phyloP scores from a whole-genome alignment of 257 asterid genomes.

The Solanum arcanum region DNA sequence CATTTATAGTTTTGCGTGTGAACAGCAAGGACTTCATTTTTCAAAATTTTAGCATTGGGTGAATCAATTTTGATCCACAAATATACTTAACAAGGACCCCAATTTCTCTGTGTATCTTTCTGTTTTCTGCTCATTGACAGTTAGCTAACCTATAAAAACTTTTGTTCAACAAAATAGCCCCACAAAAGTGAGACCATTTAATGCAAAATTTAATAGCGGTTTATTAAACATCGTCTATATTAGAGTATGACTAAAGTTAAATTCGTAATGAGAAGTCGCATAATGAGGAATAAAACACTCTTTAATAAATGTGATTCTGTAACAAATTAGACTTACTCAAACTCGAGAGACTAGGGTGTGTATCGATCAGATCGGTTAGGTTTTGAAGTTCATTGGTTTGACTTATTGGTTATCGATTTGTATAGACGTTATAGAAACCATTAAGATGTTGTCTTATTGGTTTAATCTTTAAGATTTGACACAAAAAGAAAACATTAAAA shows the following conservation, averaged over 20 bases:
- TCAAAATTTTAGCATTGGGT: neutral
- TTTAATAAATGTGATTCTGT: neutral
- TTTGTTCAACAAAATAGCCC: neutral
- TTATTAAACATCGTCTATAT: too few relatives aligned
- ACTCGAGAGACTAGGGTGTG: too few relatives aligned
- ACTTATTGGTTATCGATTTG: too few relatives aligned
- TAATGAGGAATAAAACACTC: fast-evolving
- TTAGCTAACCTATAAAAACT: neutral
- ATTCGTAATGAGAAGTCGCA: fast-evolving
- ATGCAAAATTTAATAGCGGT: neutral
- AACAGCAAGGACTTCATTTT: neutral
- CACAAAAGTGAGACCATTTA: neutral
- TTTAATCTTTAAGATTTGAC: too few relatives aligned
- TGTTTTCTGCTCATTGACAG: neutral
- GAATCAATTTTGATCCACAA: neutral
- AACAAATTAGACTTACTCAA: neutral
- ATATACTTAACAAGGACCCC: neutral
- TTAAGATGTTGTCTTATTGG: too few relatives aligned
- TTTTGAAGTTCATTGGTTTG: too few relatives aligned
- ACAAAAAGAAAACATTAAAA: too few relatives aligned
- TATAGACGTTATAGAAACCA: too few relatives aligned
- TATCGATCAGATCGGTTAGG: too few relatives aligned
- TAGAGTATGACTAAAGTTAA: neutral
- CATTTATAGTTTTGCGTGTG: neutral
- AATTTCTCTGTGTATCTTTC: neutral